Percentiles rank a stretch among this genome's conserved stretches.
Conservation (phyloP, 352 stramenopile genomes). For the Pythium dissotocum region DNA sequence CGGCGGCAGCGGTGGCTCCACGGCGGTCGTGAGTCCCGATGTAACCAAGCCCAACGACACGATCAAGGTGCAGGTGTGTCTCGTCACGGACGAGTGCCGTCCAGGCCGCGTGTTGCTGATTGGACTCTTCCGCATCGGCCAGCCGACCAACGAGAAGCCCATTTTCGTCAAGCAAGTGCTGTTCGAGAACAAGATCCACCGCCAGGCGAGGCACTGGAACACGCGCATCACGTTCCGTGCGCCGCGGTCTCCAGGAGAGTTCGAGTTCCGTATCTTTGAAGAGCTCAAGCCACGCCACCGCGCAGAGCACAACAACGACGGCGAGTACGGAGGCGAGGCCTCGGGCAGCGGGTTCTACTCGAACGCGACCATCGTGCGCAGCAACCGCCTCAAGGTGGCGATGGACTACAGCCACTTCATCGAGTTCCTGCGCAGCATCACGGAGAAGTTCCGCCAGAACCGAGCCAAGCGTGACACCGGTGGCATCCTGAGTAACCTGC, state of each 20-base stretch:
- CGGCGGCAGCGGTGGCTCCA: slow-evolving; percentile 13
- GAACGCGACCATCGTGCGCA: slow-evolving; percentile 67
- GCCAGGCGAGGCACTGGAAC: slow-evolving; percentile 60
- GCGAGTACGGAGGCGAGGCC: slow-evolving; percentile 29
- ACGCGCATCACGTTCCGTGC: slow-evolving; percentile 83
- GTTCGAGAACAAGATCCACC: slow-evolving; percentile 76
- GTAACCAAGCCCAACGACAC: slow-evolving; percentile 75
- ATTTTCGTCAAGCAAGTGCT: slow-evolving; percentile 87
- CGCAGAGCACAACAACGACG: slow-evolving; percentile 31
- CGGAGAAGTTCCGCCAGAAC: slow-evolving; percentile 67
- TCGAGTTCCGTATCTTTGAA: slow-evolving; percentile 85
- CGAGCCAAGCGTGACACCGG: slow-evolving; percentile 52
- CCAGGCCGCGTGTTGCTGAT: slow-evolving; percentile 66
- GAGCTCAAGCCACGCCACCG: slow-evolving; percentile 45
- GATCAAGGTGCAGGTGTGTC: slow-evolving; percentile 73
- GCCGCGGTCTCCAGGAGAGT: slow-evolving; percentile 75
- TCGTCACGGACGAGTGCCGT: slow-evolving; percentile 60
- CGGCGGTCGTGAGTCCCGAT: slow-evolving; percentile 46
- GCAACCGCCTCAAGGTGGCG: slow-evolving; percentile 70
- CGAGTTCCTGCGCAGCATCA: slow-evolving; percentile 60
- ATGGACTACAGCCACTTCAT: slow-evolving; percentile 84
- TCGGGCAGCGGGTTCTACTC: slow-evolving; percentile 44
- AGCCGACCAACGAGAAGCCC: slow-evolving; percentile 74
- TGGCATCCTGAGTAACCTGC: slow-evolving; percentile 57
- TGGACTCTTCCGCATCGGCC: slow-evolving; percentile 73